A percentile compares a stretch with the other conserved stretches of the same genome.
phyloP scores from a whole-genome alignment of 1,284 basidiomycete genomes.

The Austroboletus rostrupii region DNA sequence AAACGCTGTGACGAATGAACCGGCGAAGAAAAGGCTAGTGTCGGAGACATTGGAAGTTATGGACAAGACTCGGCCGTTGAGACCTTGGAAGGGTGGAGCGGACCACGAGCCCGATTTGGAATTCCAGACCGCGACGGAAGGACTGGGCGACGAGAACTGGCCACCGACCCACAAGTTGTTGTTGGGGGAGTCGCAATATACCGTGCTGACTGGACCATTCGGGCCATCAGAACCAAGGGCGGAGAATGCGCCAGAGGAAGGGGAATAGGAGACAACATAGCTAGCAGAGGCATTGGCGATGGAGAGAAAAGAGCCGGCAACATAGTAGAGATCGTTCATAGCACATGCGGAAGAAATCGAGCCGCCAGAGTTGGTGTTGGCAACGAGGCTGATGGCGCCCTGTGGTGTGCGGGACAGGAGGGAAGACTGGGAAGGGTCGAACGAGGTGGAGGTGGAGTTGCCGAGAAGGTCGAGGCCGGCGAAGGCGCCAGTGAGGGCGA shows the following conservation, averaged over 20 bases:
- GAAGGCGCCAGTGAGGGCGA: slow-evolving; percentile 84
- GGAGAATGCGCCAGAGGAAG: slow-evolving; percentile 55
- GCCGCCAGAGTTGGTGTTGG: slow-evolving; percentile 69
- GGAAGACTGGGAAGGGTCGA: slow-evolving; percentile 67
- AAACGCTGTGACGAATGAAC: slow-evolving; percentile 79
- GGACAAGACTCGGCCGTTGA: slow-evolving; percentile 68
- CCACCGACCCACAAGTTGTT: slow-evolving; percentile 86
- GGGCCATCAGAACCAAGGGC: slow-evolving; percentile 58
- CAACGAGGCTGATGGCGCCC: slow-evolving; percentile 61
- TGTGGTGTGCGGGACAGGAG: slow-evolving; percentile 62
- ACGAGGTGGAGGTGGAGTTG: slow-evolving; percentile 49
- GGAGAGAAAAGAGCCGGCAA: slow-evolving; percentile 75
- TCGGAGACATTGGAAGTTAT: slow-evolving; percentile 75
- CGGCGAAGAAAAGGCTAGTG: slow-evolving; percentile 80
- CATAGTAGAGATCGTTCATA: slow-evolving; percentile 61
- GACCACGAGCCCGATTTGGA: slow-evolving; percentile 64
- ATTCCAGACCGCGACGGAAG: slow-evolving; percentile 81
- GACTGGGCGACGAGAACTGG: slow-evolving; percentile 66
- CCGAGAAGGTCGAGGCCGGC: slow-evolving; percentile 77
- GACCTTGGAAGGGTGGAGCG: slow-evolving; percentile 76
- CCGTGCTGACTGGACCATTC: slow-evolving; percentile 67
- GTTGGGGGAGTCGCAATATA: slow-evolving; percentile 79
- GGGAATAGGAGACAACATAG: slow-evolving; percentile 74
- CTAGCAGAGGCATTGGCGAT: slow-evolving; percentile 52
- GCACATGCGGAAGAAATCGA: slow-evolving; percentile 63